Percentiles rank a stretch among this genome's conserved stretches.
phyloP scores from a whole-genome alignment of 495 filamentous ascomycete genomes.

The Xylaria castorea region DNA sequence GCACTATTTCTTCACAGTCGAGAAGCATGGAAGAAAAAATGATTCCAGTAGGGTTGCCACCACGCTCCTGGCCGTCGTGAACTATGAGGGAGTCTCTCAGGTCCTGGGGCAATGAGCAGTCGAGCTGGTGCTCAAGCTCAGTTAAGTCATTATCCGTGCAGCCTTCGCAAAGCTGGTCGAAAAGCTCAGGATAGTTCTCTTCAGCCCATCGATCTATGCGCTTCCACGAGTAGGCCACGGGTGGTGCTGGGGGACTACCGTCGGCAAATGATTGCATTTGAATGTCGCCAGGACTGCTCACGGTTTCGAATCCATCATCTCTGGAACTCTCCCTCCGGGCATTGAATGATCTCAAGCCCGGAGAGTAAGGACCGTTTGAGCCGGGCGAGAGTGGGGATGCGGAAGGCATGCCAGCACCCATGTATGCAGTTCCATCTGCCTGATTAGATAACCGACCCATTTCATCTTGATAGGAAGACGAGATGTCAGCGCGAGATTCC shows the following conservation, averaged over 20 bases:
- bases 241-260: conserved; percentile 86
- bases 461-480: conserved; percentile 76
- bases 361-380: conserved; percentile 78
- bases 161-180: conserved; percentile 89
- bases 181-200: conserved; percentile 92
- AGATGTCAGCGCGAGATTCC: conserved; percentile 77
- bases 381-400: conserved; percentile 68
- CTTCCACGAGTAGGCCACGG: conserved; percentile 86
- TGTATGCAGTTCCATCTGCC: conserved; percentile 54
- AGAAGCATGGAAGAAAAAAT: conserved; percentile 94
- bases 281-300: conserved; percentile 78
- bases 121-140: conserved; percentile 93
- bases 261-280: conserved; percentile 97
- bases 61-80: conserved; percentile 96
- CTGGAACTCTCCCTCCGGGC: conserved; percentile 65
- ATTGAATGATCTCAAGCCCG: conserved; percentile 80
- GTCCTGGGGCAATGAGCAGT: conserved; percentile 92
- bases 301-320: conserved; percentile 67
- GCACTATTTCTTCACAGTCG: conserved; percentile 97
- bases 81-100: conserved; percentile 88
- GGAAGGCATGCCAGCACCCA: conserved; percentile 51
- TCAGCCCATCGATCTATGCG: conserved; percentile 95
- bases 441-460: conserved; percentile 61
- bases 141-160: conserved; percentile 94
- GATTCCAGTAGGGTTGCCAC: conserved; percentile 87